Evolutionary conservation across 805 yeast genomes (phyloP), one percentile per base, ranked within the genome.

Genomic region (Priceomyces medius): DNA sequence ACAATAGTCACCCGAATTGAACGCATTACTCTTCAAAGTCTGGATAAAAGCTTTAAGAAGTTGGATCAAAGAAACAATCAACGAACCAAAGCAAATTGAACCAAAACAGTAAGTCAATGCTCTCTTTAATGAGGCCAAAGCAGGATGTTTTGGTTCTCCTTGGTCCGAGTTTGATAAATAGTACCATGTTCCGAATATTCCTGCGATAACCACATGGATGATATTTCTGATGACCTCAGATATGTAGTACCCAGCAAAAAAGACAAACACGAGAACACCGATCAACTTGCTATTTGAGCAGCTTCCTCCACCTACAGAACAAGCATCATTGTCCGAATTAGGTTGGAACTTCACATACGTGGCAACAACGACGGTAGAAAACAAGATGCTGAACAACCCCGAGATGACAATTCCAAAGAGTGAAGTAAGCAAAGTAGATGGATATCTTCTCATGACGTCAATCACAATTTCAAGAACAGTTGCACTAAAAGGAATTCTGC

Each of bases 111-210:
- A 85, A 3, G 96, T 85, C 62, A 87, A 61, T 1, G 96, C 88
- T 50, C 96, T 75, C 53, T 72, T 79, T 49, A 89, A 79, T 2
- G 96, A 83, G 2, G 93, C 89, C 46, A 82, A 66, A 0, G 95
- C 93, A 3, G 96, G 91, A 69, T 77, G 74, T 52, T 58, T 73
- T 23, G 96, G 96, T 68, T 79, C 83, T 2, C 89, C 89, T 58
- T 83, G 84, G 57, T 83, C 88, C 9, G 88, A 78, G 41, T 73
- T 72, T 14, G 85, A 76, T 61, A 85, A 76, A 63, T 88, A 90
- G 63, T 87, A 89, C 97, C 97, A 90, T 7, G 91, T 78, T 7
- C 97, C 97, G 58, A 78, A 90, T 14, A 88, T 80, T 19, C 96
- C 96, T 18, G 91, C 75, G 35, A 88, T 81, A 1, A 89, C 79